phyloP scores from a whole-genome alignment of 306 rosid species.

The Begonia fuchsioides region DNA sequence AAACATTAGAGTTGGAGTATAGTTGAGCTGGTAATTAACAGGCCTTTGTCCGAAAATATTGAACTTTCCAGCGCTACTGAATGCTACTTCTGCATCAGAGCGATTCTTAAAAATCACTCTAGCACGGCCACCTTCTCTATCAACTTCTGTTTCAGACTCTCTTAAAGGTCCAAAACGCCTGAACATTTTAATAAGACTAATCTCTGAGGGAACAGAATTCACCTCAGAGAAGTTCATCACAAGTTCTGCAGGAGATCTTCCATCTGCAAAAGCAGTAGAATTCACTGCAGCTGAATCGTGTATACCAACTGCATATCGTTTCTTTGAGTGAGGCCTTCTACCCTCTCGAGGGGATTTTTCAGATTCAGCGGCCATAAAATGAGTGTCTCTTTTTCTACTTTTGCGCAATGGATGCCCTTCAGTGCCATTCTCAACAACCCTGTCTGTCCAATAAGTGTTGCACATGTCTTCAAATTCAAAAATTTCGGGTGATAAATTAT shows the following conservation, averaged over 20 bases:
- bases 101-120: constrained; percentile 77
- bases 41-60: constrained; percentile 63
- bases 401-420: constrained; percentile 54
- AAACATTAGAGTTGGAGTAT: constrained; percentile 53
- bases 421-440: constrained; percentile 68
- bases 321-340: constrained; percentile 65
- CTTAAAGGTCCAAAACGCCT: constrained; percentile 84
- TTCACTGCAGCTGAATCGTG: constrained; percentile 31
- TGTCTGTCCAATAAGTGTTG: constrained; percentile 91
- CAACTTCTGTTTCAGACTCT: constrained; percentile 89
- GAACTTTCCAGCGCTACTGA: constrained; percentile 76
- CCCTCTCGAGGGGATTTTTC: constrained; percentile 43
- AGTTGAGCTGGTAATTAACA: constrained; percentile 78
- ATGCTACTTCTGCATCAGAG: constrained; percentile 80
- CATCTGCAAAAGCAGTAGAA: constrained; percentile 51
- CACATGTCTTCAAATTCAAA: constrained; percentile 95
- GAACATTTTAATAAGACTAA: constrained; percentile 67
- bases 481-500: constrained; percentile 42
- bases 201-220: constrained; percentile 64
- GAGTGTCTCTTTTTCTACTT: constrained; percentile 37
- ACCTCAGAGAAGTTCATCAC: constrained; percentile 83
- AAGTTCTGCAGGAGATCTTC: constrained; percentile 77
- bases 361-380: constrained; percentile 25
- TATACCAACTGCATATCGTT: constrained; percentile 31
- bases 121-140: constrained; percentile 73